phyloP scores from a whole-genome alignment of 1,284 basidiomycete species.

The Ustilago crameri region DNA sequence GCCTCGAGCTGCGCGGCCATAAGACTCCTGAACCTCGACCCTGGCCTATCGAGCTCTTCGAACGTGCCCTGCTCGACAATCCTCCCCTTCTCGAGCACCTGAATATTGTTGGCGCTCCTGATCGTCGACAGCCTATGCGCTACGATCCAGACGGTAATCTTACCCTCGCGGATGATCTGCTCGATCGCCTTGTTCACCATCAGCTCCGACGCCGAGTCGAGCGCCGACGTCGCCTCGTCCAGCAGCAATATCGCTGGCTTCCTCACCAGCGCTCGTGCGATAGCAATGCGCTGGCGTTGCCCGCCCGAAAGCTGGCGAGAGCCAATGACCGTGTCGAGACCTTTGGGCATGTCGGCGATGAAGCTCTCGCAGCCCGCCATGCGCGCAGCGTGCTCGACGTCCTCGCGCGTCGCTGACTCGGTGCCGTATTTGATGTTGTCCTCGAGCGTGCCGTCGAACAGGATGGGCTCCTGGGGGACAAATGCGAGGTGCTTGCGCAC shows the following conservation, averaged over 20 bases:
- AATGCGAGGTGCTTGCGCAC: conserved; percentile 62
- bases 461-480: conserved; percentile 64
- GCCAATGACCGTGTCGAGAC: conserved; percentile 77
- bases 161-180: conserved; percentile 69
- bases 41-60: conserved; percentile 68
- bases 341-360: conserved; percentile 88
- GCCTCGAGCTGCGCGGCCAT: conserved; percentile 64
- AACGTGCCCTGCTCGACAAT: conserved; percentile 71
- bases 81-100: conserved; percentile 70
- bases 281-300: conserved; percentile 71
- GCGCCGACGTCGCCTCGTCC: conserved; percentile 68
- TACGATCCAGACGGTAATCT: conserved; percentile 72
- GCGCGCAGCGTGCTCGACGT: conserved; percentile 87
- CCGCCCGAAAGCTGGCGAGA: conserved; percentile 69
- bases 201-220: conserved; percentile 70
- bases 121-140: conserved; percentile 72
- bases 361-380: conserved; percentile 92
- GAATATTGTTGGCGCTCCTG: conserved; percentile 70
- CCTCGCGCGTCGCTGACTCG: conserved; percentile 77
- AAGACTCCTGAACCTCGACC: conserved; percentile 55
- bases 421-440: conserved; percentile 91
- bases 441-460: conserved; percentile 82
- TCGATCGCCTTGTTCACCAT: conserved; percentile 70
- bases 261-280: conserved; percentile 71
- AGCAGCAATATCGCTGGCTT: conserved; percentile 70